phyloP scores from a whole-genome alignment of 2,329 filamentous ascomycete genomes.

The Emmonsia crescens region DNA sequence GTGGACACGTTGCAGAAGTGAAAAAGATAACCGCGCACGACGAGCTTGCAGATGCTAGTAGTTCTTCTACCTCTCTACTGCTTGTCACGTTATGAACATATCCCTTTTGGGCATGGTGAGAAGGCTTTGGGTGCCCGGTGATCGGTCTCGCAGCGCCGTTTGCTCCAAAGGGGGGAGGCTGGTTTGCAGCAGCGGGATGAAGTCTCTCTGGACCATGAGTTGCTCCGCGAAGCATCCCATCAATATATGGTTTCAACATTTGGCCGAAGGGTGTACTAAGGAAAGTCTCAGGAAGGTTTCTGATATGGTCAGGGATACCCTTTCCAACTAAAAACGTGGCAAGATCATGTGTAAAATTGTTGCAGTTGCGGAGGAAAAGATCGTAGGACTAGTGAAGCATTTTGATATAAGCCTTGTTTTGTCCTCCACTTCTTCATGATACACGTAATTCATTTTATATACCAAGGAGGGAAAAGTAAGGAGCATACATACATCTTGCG shows the following conservation, averaged over 20 bases:
- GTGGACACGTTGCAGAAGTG: constrained; percentile 74
- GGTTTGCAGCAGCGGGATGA: constrained; percentile 9
- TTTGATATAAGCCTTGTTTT: neutral
- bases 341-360: constrained; percentile 93
- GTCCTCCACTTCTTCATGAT: neutral
- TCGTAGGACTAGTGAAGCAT: constrained; percentile 59
- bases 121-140: constrained; percentile 8
- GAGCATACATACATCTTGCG: constrained; percentile 50
- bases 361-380: constrained; percentile 85
- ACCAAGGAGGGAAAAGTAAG: neutral
- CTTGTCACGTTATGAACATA: constrained; percentile 53
- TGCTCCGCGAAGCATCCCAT: constrained; percentile 51
- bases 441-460: neutral
- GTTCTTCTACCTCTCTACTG: constrained; percentile 48
- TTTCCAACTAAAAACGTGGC: constrained; percentile 79
- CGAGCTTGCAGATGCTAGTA: constrained; percentile 49
- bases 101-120: constrained; percentile 18
- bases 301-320: constrained; percentile 79
- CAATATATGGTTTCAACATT: constrained; percentile 71
- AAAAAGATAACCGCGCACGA: constrained; percentile 82
- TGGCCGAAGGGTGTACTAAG: constrained; percentile 77
- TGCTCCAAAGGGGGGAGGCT: constrained; percentile 12
- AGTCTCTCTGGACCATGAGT: constrained; percentile 45
- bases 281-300: constrained; percentile 72
- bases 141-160: constrained; percentile 12